These are phyloP conservation scores for Pelargonium myrrhifolium DNA, from an alignment of 441 rosid species.

Conservation along the genomic window DNA sequence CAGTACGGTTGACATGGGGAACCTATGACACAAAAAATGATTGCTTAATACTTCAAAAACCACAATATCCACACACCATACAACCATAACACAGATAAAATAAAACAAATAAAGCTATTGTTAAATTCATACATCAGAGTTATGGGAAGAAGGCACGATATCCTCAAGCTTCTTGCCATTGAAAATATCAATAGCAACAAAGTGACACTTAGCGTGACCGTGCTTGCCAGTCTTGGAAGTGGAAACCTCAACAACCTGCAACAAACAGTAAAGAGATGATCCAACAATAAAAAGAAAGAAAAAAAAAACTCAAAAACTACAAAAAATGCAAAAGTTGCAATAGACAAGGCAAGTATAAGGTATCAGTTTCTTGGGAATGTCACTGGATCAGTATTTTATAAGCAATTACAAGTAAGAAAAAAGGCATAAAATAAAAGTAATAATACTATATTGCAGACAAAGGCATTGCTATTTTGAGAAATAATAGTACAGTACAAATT, in stretches of 20 bases:
- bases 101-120: neutral
- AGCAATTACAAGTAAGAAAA: no score
- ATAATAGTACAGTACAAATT: no score
- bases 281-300: neutral
- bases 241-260: conserved; percentile 92
- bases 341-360: no score
- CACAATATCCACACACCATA: neutral
- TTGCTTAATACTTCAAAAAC: neutral
- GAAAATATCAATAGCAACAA: conserved; percentile 86
- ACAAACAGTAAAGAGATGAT: neutral
- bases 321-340: no score
- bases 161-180: conserved; percentile 89
- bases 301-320: no score
- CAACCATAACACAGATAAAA: neutral
- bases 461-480: no score
- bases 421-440: no score
- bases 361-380: no score
- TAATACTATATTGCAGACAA: no score
- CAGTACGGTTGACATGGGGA: conserved; percentile 82
- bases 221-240: conserved; percentile 98
- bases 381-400: no score
- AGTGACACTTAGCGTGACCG: conserved; percentile 95
- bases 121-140: conserved; percentile 80
- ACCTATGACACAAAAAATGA: conserved; percentile 36
- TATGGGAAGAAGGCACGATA: conserved; percentile 94